Percentiles rank a stretch among this genome's conserved stretches.
Conservation (phyloP, 1,284 basidiomycete genomes). For the Naganishia sp. region DNA sequence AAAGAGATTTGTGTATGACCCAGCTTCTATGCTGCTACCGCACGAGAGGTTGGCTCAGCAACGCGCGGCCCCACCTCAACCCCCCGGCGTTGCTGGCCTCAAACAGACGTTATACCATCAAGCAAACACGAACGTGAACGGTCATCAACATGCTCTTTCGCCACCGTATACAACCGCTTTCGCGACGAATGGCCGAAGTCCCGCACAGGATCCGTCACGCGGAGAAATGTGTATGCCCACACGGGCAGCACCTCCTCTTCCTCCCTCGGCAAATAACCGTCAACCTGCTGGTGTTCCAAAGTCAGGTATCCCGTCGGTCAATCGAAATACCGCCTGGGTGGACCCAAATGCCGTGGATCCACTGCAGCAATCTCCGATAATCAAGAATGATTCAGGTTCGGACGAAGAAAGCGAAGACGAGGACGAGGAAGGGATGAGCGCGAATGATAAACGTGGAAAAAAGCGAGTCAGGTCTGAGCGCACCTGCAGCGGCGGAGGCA, state of each 20-base stretch:
- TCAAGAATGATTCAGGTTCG: not conserved
- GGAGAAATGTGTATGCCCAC: slow-evolving; percentile 7
- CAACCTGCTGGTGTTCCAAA: not conserved
- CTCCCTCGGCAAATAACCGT: not conserved
- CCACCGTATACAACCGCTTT: not conserved
- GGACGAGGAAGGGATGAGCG: not conserved
- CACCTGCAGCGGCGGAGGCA: not conserved
- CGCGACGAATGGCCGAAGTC: no score
- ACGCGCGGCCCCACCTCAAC: slow-evolving; percentile 12
- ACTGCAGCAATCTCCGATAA: not conserved
- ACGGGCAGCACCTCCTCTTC: slow-evolving; percentile 15
- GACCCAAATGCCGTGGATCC: slow-evolving; percentile 9
- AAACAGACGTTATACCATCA: not conserved
- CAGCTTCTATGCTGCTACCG: slow-evolving; percentile 50
- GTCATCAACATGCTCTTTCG: slow-evolving; percentile 2
- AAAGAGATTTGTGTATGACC: slow-evolving; percentile 51
- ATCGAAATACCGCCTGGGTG: not conserved
- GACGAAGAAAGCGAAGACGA: slow-evolving; percentile 5
- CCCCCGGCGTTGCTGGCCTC: not conserved
- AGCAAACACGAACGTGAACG: not conserved
- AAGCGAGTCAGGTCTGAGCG: slow-evolving; percentile 22
- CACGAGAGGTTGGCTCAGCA: slow-evolving; percentile 45
- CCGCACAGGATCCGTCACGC: not conserved
- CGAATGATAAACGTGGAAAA: slow-evolving; percentile 1
- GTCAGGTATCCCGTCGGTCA: not conserved